Percentiles rank a stretch among this genome's conserved stretches.
These are phyloP conservation scores for Pythium insidiosum DNA, from an alignment of 352 stramenopile species.

Conservation along the genomic window DNA sequence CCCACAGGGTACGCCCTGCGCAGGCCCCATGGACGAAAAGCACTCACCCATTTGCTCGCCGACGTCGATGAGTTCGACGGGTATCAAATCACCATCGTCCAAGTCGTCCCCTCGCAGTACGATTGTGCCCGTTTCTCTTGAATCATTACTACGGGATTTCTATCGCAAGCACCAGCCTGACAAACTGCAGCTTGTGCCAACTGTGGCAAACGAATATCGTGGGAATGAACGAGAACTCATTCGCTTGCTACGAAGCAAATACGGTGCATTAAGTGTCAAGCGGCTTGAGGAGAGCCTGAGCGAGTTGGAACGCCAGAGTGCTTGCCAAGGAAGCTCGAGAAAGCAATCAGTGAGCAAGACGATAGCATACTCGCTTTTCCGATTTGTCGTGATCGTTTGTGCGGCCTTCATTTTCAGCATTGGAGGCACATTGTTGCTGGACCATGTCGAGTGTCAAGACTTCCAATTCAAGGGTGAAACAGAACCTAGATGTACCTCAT, in stretches of 20 bases:
- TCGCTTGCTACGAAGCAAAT: slow-evolving; percentile 50
- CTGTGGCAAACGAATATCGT: slow-evolving; percentile 44
- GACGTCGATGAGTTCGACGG: neutral
- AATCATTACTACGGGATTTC: slow-evolving; percentile 47
- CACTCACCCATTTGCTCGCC: too few relatives aligned
- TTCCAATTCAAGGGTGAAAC: too few relatives aligned
- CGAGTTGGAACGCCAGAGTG: slow-evolving; percentile 19
- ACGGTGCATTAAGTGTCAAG: slow-evolving; percentile 70
- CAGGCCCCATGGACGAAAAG: too few relatives aligned
- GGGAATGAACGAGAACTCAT: slow-evolving; percentile 67
- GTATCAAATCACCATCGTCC: too few relatives aligned
- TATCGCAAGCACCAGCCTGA: slow-evolving; percentile 76
- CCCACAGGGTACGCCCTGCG: too few relatives aligned
- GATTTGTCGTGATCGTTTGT: too few relatives aligned
- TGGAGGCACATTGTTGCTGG: too few relatives aligned
- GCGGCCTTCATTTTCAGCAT: neutral
- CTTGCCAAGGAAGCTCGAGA: neutral
- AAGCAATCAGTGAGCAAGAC: neutral
- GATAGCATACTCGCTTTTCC: too few relatives aligned
- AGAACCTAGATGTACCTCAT: too few relatives aligned
- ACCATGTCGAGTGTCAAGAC: too few relatives aligned
- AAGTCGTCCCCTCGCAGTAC: neutral
- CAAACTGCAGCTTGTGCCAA: slow-evolving; percentile 50
- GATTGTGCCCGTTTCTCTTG: slow-evolving; percentile 25
- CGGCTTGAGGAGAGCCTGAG: slow-evolving; percentile 51